Evolutionary conservation across 2,329 filamentous ascomycete species (phyloP).

Genomic region (Aphanocladium album): DNA sequence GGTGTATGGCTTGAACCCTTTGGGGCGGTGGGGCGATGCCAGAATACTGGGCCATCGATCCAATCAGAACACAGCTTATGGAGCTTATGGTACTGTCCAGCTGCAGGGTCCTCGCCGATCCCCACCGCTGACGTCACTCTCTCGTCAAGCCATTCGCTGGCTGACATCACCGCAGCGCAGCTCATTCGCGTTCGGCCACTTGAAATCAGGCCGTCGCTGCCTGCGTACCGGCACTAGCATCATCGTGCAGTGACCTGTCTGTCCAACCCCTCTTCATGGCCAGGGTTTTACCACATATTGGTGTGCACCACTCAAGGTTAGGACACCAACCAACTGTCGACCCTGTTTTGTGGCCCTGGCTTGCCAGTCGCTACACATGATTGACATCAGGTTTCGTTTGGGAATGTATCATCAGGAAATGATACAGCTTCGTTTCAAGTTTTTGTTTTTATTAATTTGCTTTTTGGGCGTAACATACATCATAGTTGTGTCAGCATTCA

Average conservation of each 20-base stretch:
- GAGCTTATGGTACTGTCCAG: not conserved
- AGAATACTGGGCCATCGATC: not conserved
- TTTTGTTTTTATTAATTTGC: not conserved
- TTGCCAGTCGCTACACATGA: not conserved
- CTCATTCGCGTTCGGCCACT: conserved; percentile 7
- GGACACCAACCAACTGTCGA: not conserved
- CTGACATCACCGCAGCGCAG: conserved; percentile 22
- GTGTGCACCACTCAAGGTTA: not conserved
- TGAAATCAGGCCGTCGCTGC: not conserved
- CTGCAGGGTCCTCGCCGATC: conserved; percentile 14
- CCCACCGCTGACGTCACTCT: conserved; percentile 24
- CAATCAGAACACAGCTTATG: conserved; percentile 14
- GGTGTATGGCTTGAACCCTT: conserved; percentile 5
- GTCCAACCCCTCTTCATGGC: not conserved
- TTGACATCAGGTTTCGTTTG: not conserved
- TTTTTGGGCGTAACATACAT: not conserved
- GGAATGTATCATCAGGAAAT: not conserved
- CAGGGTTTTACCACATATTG: not conserved
- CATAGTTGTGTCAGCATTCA: conserved; percentile 4
- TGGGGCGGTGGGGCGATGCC: not conserved
- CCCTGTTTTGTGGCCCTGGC: not conserved
- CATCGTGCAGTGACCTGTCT: conserved; percentile 8
- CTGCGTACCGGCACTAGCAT: conserved; percentile 1
- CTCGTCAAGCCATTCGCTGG: conserved; percentile 12
- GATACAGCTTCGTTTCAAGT: not conserved